phyloP scores from a whole-genome alignment of 2,329 filamentous ascomycete species.

The Cytospora paraplurivora region DNA sequence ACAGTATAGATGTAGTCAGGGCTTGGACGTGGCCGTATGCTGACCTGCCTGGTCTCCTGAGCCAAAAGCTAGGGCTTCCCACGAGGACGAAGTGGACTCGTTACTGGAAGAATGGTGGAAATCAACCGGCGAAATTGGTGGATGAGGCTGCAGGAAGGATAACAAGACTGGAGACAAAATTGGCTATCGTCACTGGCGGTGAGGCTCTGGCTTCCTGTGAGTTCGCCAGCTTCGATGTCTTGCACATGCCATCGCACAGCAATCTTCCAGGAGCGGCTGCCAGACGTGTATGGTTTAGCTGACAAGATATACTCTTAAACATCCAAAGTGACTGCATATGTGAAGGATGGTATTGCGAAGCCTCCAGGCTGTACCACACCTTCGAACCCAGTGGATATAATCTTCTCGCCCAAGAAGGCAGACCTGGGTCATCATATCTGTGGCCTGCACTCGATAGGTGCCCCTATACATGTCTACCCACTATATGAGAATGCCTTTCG shows the following conservation, averaged over 20 bases:
- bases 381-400: conserved; percentile 32
- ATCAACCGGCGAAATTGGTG: conserved; percentile 63
- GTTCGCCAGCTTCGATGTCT: conserved; percentile 16
- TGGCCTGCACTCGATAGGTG: conserved; percentile 58
- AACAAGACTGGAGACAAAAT: conserved; percentile 52
- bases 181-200: conserved; percentile 64
- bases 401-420: conserved; percentile 44
- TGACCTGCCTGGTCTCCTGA: conserved; percentile 58
- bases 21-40: conserved; percentile 69
- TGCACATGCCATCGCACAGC: background rate
- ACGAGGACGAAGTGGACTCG: conserved; percentile 45
- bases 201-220: conserved; percentile 64
- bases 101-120: conserved; percentile 63
- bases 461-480: conserved; percentile 68
- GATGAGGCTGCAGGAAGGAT: conserved; percentile 64
- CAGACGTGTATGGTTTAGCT: background rate
- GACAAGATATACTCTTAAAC: background rate
- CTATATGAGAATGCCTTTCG: conserved; percentile 67
- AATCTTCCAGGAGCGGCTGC: background rate
- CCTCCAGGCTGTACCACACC: conserved; percentile 61
- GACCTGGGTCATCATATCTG: conserved; percentile 56
- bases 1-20: conserved; percentile 61
- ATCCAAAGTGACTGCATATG: conserved; percentile 38
- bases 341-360: conserved; percentile 41
- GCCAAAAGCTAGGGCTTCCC: conserved; percentile 49